phyloP scores from a whole-genome alignment of 345 rosid species.

The Arabidopsis thaliana region TAIR10.1 NC_003071.7:9704501-9705000 shows the following conservation, averaged over 20 bases:
- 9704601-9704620: not conserved
- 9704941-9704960: slow-evolving; percentile 71
- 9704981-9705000: slow-evolving; percentile 66
- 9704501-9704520: not conserved
- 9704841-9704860: slow-evolving; percentile 38
- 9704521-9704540: not conserved
- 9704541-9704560: not conserved
- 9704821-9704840: slow-evolving; percentile 35
- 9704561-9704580: not conserved
- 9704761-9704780: slow-evolving; percentile 48
- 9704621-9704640: not conserved
- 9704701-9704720: slow-evolving; percentile 22
- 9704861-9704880: slow-evolving; percentile 35
- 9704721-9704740: slow-evolving; percentile 43
- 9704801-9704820: slow-evolving; percentile 56
- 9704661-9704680: slow-evolving; percentile 12
- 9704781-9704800: slow-evolving; percentile 71
- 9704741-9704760: slow-evolving; percentile 59
- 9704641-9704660: no score
- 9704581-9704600: not conserved
- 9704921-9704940: slow-evolving; percentile 16
- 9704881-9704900: slow-evolving; percentile 1
- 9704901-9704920: not conserved
- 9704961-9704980: slow-evolving; percentile 74
- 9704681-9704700: slow-evolving; percentile 19